Evolutionary conservation across 78 protist species (phyloP), one percentile per base, ranked within the genome.

Genomic region (Dictyostelium capitatum): DNA sequence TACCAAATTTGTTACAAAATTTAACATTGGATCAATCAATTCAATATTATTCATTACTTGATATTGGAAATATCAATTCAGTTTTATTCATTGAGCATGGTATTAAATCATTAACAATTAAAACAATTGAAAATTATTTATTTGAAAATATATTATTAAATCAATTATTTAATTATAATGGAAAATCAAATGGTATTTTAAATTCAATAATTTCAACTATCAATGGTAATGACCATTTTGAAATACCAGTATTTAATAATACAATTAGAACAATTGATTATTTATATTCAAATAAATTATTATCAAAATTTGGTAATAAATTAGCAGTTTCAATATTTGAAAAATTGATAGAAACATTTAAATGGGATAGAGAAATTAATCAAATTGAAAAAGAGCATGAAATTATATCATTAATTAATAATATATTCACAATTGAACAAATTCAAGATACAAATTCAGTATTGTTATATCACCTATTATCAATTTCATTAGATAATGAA

Each of bases 241-340:
- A 2, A 23, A 19, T 6, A 59, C n/a, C 25, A 59, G 10, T n/a
- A 57, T 59, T 59, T 59, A 59, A 23, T 9, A 30, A 59, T 23
- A 6, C n/a, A 23, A 23, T 59, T 8, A 30, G n/a, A 59, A 10
- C 25, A 19, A 59, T 59, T n/a, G 10, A 59, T 59, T 59, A 59
- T 59, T 59, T 59, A 59, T 59, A 59, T 59, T 59, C 69, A n/a
- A 59, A 59, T n/a, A 59, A 23, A 15, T n/a, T 59, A 23, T 59
- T 59, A 59, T 7, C 3, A 23, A 23, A 4, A 59, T 59, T 59
- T 59, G 69, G 69, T 23, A 59, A 59, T 59, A 59, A 4, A 8
- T n/a, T 59, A n/a, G n/a, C 69, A 59, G n/a, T 59, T n/a, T 59
- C 11, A 59, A 7, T 59, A 59, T 23, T 59, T 59, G 69, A 59